Percentiles rank a stretch among this genome's conserved stretches.
These are phyloP conservation scores for Dujonia santamariae DNA, from an alignment of 1,139 yeast genomes.

Conservation along the genomic window DNA sequence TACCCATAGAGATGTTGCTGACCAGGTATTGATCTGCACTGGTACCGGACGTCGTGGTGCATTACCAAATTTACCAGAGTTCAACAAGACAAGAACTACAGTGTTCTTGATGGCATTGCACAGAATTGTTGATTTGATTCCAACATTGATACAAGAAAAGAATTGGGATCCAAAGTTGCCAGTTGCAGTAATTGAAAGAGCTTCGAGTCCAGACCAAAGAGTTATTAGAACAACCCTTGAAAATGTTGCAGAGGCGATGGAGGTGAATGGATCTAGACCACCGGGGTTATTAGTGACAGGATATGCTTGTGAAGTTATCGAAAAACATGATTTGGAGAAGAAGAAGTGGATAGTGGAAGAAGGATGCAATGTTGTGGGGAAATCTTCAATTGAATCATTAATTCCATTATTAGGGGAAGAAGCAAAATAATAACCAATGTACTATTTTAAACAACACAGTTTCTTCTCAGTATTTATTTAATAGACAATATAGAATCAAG, in stretches of 20 bases:
- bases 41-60: conserved; percentile 93
- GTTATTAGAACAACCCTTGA: conserved; percentile 70
- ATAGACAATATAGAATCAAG: too few relatives aligned
- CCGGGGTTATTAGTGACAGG: conserved; percentile 91
- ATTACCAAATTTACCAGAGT: conserved; percentile 75
- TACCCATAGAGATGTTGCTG: conserved; percentile 90
- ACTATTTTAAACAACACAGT: too few relatives aligned
- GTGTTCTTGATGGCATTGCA: conserved; percentile 91
- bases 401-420: conserved; percentile 3
- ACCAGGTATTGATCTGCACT: conserved; percentile 88
- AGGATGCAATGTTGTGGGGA: conserved; percentile 40
- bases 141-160: conserved; percentile 48
- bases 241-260: conserved; percentile 68
- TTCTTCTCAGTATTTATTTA: too few relatives aligned
- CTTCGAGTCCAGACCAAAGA: conserved; percentile 91
- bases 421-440: too few relatives aligned
- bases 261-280: conserved; percentile 84
- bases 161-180: conserved; percentile 75
- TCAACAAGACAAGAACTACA: conserved; percentile 69
- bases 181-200: conserved; percentile 84
- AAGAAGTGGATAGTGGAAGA: conserved; percentile 58
- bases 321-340: conserved; percentile 18
- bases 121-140: conserved; percentile 67
- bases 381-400: background rate
- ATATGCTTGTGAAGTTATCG: conserved; percentile 65